Evolutionary conservation across 495 filamentous ascomycete species (phyloP), one percentile per base, ranked within the genome.

Genomic region (Acidiella bohemica): DNA sequence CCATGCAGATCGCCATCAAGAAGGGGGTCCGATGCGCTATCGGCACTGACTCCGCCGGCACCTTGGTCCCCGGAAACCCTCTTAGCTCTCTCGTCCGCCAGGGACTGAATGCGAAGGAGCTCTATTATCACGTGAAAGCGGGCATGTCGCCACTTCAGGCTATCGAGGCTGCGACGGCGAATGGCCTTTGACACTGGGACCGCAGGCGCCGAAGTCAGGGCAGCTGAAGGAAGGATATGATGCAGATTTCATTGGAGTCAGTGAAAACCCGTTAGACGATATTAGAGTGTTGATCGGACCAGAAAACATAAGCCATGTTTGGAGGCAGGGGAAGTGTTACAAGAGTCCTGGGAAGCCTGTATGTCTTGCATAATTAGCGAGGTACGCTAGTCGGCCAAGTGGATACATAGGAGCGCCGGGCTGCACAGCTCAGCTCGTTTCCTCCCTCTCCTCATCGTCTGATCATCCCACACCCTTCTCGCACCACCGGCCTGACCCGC

Each of bases 141-240:
- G 40, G 68, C 0, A 55, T 73, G 61, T 67, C 57, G 26, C 62
- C 60, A 2, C 48, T 73, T n/a, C 54, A 67, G 30, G 69, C 69
- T 10, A 68, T 73, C 41, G 64, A 71, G 42, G 65, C 67, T 4
- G 66, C 64, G 26, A 73, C 69, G 10, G 68, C 68, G 4, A 70
- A 62, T 26, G 62, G 5, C 48, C 48, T 1, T 10, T 46, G 13
- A 46, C 48, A 6, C 36, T 52, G 10, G 49, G 49, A 12, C 26
- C 34, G 18, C 39, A 41, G 25, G 49, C 34, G 5, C 49, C 49
- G 11, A 44, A 48, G 25, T 29, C 38, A 13, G 49, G 49, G 14
- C 49, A 52, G 27, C 22, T 52, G 14, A 40, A 35, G 40, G 44
- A 36, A 42, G 49, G 49, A 17, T 52, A 34, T 26, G 45, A 48